phyloP scores from a whole-genome alignment of 2,329 filamentous ascomycete genomes.

The Aspergillus brunneoviolaceus region DNA sequence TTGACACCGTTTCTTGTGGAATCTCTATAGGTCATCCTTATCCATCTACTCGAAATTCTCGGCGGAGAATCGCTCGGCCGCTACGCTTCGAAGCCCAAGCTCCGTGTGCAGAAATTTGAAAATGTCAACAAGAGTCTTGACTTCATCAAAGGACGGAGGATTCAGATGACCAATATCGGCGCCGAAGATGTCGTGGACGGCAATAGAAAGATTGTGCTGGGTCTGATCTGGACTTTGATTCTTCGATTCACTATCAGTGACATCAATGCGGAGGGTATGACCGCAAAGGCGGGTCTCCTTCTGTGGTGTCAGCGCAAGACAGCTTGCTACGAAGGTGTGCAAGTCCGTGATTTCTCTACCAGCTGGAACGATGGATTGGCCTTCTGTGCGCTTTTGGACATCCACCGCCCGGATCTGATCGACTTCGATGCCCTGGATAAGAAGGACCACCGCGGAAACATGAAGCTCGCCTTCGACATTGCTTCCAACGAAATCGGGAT shows the following conservation, averaged over 20 bases:
- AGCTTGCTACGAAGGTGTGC: slow-evolving; percentile 95
- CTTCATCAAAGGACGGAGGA: slow-evolving; percentile 85
- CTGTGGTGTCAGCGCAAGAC: slow-evolving; percentile 99
- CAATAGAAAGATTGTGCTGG: slow-evolving; percentile 95
- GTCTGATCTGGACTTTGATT: slow-evolving; percentile 98
- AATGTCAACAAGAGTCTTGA: slow-evolving; percentile 95
- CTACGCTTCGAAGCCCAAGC: slow-evolving; percentile 93
- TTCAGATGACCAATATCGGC: slow-evolving; percentile 98
- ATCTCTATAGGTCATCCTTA: slow-evolving; percentile 74
- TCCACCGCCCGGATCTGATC: slow-evolving; percentile 94
- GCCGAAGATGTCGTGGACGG: slow-evolving; percentile 98
- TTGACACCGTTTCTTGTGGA: background rate
- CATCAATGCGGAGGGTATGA: slow-evolving; percentile 97
- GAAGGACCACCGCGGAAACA: slow-evolving; percentile 89
- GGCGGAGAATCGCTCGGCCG: slow-evolving; percentile 91
- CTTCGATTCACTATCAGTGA: slow-evolving; percentile 97
- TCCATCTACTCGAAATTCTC: slow-evolving; percentile 95
- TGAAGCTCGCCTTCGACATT: slow-evolving; percentile 97
- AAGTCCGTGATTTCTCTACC: slow-evolving; percentile 88
- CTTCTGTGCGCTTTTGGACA: slow-evolving; percentile 94
- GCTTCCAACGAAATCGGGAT: slow-evolving; percentile 96
- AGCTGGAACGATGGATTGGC: slow-evolving; percentile 98
- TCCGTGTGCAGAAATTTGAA: slow-evolving; percentile 95
- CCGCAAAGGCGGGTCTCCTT: slow-evolving; percentile 90
- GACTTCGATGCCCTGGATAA: slow-evolving; percentile 96